phyloP scores from a whole-genome alignment of 805 yeast species.

The Komagataella pseudopastoris region DNA sequence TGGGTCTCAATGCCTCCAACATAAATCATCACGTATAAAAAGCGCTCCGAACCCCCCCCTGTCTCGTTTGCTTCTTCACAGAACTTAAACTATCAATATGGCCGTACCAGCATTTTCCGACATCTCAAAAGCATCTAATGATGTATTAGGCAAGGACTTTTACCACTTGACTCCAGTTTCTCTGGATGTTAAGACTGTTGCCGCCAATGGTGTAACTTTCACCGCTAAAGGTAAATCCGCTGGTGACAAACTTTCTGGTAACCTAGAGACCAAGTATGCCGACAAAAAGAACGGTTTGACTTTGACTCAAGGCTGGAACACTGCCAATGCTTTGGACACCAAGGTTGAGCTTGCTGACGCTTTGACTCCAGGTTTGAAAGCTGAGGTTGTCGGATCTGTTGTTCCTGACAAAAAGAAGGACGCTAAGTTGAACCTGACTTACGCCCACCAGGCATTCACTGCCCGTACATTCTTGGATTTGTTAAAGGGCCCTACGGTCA shows the following conservation, averaged over 20 bases:
- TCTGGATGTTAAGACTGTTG: slow-evolving; percentile 79
- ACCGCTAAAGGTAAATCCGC: slow-evolving; percentile 84
- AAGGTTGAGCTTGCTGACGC: slow-evolving; percentile 87
- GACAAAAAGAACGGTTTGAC: slow-evolving; percentile 91
- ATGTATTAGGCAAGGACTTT: slow-evolving; percentile 82
- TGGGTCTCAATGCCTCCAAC: not conserved
- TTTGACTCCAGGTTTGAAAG: slow-evolving; percentile 89
- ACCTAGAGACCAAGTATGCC: slow-evolving; percentile 80
- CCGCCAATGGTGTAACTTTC: slow-evolving; percentile 95
- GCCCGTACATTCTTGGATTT: slow-evolving; percentile 93
- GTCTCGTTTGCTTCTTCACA: not conserved
- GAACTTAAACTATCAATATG: slow-evolving; percentile 23
- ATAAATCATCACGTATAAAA: not conserved
- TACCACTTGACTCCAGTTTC: slow-evolving; percentile 83
- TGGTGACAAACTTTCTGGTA: slow-evolving; percentile 74
- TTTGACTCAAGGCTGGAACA: slow-evolving; percentile 96
- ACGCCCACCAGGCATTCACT: slow-evolving; percentile 84
- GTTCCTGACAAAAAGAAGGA: slow-evolving; percentile 78
- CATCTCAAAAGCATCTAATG: slow-evolving; percentile 86
- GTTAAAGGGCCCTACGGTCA: slow-evolving; percentile 89
- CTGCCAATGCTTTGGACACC: slow-evolving; percentile 83
- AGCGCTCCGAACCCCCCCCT: not conserved
- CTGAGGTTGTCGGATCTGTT: slow-evolving; percentile 78
- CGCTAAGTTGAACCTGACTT: slow-evolving; percentile 82
- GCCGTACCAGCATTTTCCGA: slow-evolving; percentile 88